Base-by-base conservation (phyloP, 176 grass and related monocot species). In the Ensete glaucum region DNA sequence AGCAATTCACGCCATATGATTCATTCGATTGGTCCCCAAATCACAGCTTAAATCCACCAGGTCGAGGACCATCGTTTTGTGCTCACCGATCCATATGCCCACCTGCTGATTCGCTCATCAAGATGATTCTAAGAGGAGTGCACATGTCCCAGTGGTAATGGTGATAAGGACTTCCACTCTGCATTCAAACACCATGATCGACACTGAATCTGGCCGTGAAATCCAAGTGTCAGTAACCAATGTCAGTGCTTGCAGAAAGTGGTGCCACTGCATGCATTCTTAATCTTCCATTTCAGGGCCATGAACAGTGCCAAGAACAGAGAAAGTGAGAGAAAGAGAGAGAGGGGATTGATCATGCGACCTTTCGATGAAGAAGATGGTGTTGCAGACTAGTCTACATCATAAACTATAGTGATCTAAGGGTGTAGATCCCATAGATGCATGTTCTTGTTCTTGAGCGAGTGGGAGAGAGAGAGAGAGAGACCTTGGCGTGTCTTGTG, bases 51-150 rank as follows among this genome's bases (percentile, higher is more conserved):
- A 70, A 22, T 49, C 43, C 67, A 51, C 67, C 50, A 50, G 67
- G 67, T 70, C 12, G 43, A 70, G 67, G 67, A 70, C 67, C 67
- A 70, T 70, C 67, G 11, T 70, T 70, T 43, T 43, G 34, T 43
- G 48, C 48, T 70, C 34, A 43, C 34, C 0, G 34, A 43, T 43
- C 34, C 34, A 43, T 43, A 43, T 43, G 34, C 34, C 34, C 34
- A 6, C 34, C 34, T 43, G 34, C 34, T 43, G 34, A 43, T 43
- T 43, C 34, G 43, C 21, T n/a, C 67, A 70, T 51, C 67, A 51
- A 50, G 16, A 70, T 50, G 34, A 25, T 19, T 43, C 15, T 69
- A 1, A 49, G 66, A 69, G 16, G 34, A 70, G 67, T 2, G 67
- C 67, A 70, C 67, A 70, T 70, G 67, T 7, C 21, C 0, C 11